phyloP scores from a whole-genome alignment of 352 stramenopile species.

The Phytophthora litchii region DNA sequence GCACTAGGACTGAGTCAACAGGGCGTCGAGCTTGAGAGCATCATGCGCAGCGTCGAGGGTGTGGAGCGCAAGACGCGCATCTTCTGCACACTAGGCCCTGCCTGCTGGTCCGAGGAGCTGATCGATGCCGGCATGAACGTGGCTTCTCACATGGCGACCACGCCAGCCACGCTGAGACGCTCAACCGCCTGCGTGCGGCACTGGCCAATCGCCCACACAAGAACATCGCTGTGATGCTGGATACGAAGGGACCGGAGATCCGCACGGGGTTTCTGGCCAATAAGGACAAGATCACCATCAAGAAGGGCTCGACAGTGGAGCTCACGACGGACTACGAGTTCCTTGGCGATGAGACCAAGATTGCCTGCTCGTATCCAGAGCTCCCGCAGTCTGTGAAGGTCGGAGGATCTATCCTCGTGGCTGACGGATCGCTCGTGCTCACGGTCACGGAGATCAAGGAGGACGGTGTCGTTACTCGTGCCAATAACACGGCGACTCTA shows the following conservation, averaged over 20 bases:
- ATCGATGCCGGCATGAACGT: constrained; percentile 95
- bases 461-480: constrained; percentile 74
- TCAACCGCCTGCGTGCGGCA: constrained; percentile 64
- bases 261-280: constrained; percentile 85
- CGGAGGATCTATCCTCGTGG: constrained; percentile 93
- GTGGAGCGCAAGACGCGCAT: constrained; percentile 84
- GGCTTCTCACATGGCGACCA: constrained; percentile 99
- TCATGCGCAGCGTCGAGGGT: constrained; percentile 42
- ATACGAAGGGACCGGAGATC: constrained; percentile 98
- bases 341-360: constrained; percentile 31
- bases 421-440: constrained; percentile 94
- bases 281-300: constrained; percentile 59
- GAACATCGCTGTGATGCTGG: constrained; percentile 93
- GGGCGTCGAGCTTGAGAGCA: constrained; percentile 41
- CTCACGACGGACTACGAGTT: constrained; percentile 64
- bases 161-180: constrained; percentile 77
- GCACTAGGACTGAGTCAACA: constrained; percentile 35
- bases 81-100: constrained; percentile 88
- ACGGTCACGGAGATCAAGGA: constrained; percentile 85
- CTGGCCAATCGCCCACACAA: constrained; percentile 71
- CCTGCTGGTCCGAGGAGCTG: constrained; percentile 92
- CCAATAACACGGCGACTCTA: constrained; percentile 85
- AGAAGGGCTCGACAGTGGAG: constrained; percentile 65
- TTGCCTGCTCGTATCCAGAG: constrained; percentile 92
- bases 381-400: constrained; percentile 93